Conservation (phyloP, 2,329 filamentous ascomycete species). For the Plenodomus biglobosus region DNA sequence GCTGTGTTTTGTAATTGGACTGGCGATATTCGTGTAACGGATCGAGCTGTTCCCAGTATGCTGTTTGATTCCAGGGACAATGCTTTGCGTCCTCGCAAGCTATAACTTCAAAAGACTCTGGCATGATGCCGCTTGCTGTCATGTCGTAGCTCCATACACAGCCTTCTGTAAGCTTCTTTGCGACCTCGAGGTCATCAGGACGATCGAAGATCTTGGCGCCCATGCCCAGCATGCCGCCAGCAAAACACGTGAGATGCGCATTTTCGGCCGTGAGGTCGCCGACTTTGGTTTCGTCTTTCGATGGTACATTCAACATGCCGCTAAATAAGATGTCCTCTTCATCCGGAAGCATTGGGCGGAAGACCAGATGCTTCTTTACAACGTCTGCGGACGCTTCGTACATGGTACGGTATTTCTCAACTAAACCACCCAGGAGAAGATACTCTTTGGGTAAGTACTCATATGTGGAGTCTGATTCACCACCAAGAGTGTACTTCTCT, state of each 20-base stretch:
- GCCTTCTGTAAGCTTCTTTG: slow-evolving; percentile 61
- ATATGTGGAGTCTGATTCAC: slow-evolving; percentile 47
- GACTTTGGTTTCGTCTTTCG: slow-evolving; percentile 6
- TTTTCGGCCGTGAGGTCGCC: slow-evolving; percentile 42
- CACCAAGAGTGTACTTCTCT: slow-evolving; percentile 48
- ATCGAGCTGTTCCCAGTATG: slow-evolving; percentile 46
- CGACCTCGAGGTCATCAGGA: slow-evolving; percentile 58
- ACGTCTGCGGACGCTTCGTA: slow-evolving; percentile 57
- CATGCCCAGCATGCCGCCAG: slow-evolving; percentile 70
- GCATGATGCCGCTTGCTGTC: slow-evolving; percentile 62
- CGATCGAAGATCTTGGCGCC: slow-evolving; percentile 63
- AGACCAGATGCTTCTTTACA: slow-evolving; percentile 52
- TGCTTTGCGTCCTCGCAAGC: slow-evolving; percentile 48
- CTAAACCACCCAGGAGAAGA: slow-evolving; percentile 50
- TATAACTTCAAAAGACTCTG: slow-evolving; percentile 59
- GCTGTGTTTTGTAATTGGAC: slow-evolving; percentile 29
- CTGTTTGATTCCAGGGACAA: slow-evolving; percentile 51
- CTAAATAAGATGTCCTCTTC: slow-evolving; percentile 50
- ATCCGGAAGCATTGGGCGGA: slow-evolving; percentile 54
- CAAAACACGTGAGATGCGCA: slow-evolving; percentile 70
- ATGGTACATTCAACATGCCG: slow-evolving; percentile 42
- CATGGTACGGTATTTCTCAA: slow-evolving; percentile 53
- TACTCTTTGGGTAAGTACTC: slow-evolving; percentile 53
- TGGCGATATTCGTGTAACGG: slow-evolving; percentile 34
- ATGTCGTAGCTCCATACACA: slow-evolving; percentile 64